Evolutionary conservation across 139 green algal species (phyloP), one percentile per base, ranked within the genome.

Genomic region (Chlorella sp.): DNA sequence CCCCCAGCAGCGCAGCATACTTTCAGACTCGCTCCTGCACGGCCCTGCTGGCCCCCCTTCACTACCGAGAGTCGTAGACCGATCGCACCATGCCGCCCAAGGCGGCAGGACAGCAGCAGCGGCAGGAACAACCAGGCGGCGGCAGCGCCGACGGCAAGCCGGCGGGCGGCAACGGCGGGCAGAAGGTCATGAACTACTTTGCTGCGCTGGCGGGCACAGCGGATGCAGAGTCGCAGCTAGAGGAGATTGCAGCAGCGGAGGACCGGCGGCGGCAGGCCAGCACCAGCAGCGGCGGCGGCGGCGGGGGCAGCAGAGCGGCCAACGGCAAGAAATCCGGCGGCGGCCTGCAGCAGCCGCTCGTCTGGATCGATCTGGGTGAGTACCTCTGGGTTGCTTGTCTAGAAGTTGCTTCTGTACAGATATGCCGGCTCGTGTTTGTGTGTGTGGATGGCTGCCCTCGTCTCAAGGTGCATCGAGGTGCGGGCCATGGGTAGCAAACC

Each of bases 271-370:
- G 58, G 76, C 76, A 73, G 34, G 24, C 28, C 76, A 60, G 56
- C 76, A 28, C 38, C 73, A 64, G 44, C 56, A 11, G 28, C 56
- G 43, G 46, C 32, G 48, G 73, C 73, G 14, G 73, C 73, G 77
- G 60, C 32, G 67, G 48, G 20, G 44, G 19, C 64, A 28, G 43
- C 22, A 68, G 54, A 58, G 40, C 58, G 40, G 1, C n/a, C 38
- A 32, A 60, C 51, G 51, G 51, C 51, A 60, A 60, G 51, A 60
- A 60, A 24, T 11, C 51, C 2, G 51, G 51, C 16, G 51, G 51
- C 51, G 41, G 81, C 36, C 43, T 89, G 58, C 75, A 82, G 51
- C 79, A 96, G 54, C 92, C 96, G 9, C 87, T 98, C 6, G 89
- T 98, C 1, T 98, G 96, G 96, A 60, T 60, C 14, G 51, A 60